A percentile compares a stretch with the other conserved stretches of the same genome.
Conservation (phyloP, 208 protist species). For the Acanthamoeba royreba region DNA sequence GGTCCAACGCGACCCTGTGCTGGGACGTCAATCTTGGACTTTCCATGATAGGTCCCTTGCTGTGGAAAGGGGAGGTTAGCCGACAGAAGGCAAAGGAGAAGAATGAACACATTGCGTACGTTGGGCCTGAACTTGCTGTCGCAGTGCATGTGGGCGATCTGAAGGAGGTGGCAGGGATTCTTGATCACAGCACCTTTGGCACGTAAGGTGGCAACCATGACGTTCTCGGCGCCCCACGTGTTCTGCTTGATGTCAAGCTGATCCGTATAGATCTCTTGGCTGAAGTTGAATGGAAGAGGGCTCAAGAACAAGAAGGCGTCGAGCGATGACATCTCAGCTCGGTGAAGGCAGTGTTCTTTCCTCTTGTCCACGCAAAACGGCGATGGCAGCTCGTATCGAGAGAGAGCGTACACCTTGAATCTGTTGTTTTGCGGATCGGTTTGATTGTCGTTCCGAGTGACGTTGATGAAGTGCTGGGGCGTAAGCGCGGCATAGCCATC, state of each 20-base stretch:
- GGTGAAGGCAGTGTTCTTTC: not conserved
- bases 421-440: not conserved
- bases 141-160: not conserved
- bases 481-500: not conserved
- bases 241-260: slow-evolving; percentile 10
- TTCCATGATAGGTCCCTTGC: not conserved
- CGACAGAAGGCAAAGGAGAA: not conserved
- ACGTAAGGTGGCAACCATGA: not conserved
- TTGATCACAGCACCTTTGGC: not conserved
- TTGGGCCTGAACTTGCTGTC: not conserved
- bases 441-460: not conserved
- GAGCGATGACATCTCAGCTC: not conserved
- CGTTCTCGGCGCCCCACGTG: slow-evolving; percentile 9
- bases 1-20: too few species aligned
- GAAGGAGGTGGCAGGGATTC: not conserved
- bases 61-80: too few species aligned
- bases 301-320: not conserved
- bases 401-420: not conserved
- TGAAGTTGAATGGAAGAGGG: not conserved
- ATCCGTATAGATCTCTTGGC: not conserved
- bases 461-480: not conserved
- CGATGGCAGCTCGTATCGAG: not conserved
- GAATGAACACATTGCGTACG: not conserved
- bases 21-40: not conserved
- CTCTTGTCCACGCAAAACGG: not conserved